Percentiles rank a stretch among this genome's conserved stretches.
Conservation (phyloP, 2,329 filamentous ascomycete genomes). For the Neofusicoccum kwambonambiense region DNA sequence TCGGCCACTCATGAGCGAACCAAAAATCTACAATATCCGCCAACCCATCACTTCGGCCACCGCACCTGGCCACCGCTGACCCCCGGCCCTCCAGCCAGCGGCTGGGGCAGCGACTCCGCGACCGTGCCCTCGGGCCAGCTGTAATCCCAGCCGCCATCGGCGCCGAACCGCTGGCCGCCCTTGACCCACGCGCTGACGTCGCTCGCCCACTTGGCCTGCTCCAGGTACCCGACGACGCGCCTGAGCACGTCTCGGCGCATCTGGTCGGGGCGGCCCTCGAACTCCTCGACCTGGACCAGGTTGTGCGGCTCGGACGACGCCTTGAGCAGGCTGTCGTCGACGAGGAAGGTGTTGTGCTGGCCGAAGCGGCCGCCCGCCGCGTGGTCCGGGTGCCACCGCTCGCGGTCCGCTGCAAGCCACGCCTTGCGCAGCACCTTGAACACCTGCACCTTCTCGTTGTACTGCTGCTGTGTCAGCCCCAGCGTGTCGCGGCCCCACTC, state of each 20-base stretch:
- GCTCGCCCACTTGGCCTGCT: conserved; percentile 48
- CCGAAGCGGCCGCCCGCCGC: conserved; percentile 57
- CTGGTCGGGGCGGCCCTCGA: conserved; percentile 50
- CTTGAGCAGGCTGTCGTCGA: conserved; percentile 84
- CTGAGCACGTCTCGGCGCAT: conserved; percentile 46
- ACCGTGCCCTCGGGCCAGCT: not conserved
- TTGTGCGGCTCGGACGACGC: conserved; percentile 81
- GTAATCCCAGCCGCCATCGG: not conserved
- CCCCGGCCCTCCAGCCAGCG: too few relatives aligned
- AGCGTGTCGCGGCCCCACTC: conserved; percentile 79
- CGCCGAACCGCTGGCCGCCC: not conserved
- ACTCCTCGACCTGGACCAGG: conserved; percentile 77
- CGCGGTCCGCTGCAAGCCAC: conserved; percentile 58
- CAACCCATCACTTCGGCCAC: not conserved
- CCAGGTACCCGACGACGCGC: conserved; percentile 54
- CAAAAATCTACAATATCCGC: too few relatives aligned
- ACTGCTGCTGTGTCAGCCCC: conserved; percentile 64
- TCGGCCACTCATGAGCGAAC: too few relatives aligned
- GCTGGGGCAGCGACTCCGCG: not conserved
- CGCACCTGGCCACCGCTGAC: not conserved
- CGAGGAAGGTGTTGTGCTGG: conserved; percentile 82
- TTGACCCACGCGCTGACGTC: conserved; percentile 59
- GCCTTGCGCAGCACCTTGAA: conserved; percentile 80
- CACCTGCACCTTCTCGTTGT: conserved; percentile 70
- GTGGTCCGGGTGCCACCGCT: conserved; percentile 42